Evolutionary conservation across 176 grass and related monocot genomes (phyloP).

Genomic region (Elaeis guineensis): DNA sequence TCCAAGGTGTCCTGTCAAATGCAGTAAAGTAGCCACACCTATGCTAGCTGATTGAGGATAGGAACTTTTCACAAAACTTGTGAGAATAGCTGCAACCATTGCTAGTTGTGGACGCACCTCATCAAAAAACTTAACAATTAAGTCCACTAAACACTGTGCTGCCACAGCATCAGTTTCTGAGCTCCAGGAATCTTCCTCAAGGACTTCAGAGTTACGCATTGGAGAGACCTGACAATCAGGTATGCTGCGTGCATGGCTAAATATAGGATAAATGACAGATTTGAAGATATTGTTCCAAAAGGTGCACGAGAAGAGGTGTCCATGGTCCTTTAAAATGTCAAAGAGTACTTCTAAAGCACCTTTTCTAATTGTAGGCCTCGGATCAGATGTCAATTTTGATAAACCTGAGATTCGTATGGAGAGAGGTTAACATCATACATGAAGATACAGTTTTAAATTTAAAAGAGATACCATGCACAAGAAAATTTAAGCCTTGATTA

Average conservation of each 20-base stretch:
- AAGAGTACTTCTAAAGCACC: slow-evolving; percentile 95
- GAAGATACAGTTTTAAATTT: slow-evolving; percentile 16
- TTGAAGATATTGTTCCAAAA: slow-evolving; percentile 82
- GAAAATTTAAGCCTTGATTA: slow-evolving; percentile 17
- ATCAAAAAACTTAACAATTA: slow-evolving; percentile 76
- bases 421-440: slow-evolving; percentile 11
- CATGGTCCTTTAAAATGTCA: slow-evolving; percentile 88
- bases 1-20: slow-evolving; percentile 66
- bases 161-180: slow-evolving; percentile 66
- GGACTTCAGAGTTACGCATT: slow-evolving; percentile 29
- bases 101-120: slow-evolving; percentile 51
- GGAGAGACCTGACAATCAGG: slow-evolving; percentile 31
- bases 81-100: slow-evolving; percentile 58
- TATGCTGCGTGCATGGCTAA: slow-evolving; percentile 33
- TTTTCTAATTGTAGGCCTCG: slow-evolving; percentile 89
- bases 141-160: slow-evolving; percentile 64
- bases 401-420: slow-evolving; percentile 52
- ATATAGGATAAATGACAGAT: slow-evolving; percentile 83
- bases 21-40: slow-evolving; percentile 57
- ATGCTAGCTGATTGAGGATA: slow-evolving; percentile 67
- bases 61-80: slow-evolving; percentile 63
- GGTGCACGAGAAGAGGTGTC: slow-evolving; percentile 66
- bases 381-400: slow-evolving; percentile 73
- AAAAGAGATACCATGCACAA: neutral
- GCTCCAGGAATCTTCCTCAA: slow-evolving; percentile 44